Conservation (phyloP, 2,329 filamentous ascomycete genomes). For the Ilyonectria destructans region DNA sequence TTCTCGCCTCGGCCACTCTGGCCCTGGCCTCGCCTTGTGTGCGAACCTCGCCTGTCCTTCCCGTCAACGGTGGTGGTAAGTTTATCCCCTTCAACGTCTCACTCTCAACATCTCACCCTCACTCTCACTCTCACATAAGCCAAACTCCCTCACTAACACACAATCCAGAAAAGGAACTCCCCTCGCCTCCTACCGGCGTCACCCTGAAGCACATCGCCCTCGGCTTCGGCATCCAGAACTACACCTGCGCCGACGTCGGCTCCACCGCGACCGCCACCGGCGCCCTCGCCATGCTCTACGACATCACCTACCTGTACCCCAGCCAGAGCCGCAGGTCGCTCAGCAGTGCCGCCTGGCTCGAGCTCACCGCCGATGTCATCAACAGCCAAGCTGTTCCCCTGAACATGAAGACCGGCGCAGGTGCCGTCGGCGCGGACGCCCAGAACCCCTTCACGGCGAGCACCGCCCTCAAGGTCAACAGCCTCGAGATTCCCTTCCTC, state of each 20-base stretch:
- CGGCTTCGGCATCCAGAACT: conserved; percentile 79
- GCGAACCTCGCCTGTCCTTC: conserved; percentile 52
- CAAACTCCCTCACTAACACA: conserved; percentile 40
- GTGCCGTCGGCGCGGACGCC: conserved; percentile 58
- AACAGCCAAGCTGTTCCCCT: conserved; percentile 63
- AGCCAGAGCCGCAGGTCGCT: conserved; percentile 59
- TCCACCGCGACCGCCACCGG: conserved; percentile 61
- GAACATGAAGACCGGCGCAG: conserved; percentile 57
- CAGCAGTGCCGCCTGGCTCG: conserved; percentile 55
- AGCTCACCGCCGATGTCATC: conserved; percentile 60
- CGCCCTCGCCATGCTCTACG: conserved; percentile 74
- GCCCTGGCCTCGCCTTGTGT: conserved; percentile 50
- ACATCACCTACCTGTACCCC: conserved; percentile 69
- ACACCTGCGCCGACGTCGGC: conserved; percentile 68
- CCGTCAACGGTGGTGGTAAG: conserved; percentile 58
- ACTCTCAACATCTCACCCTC: conserved; percentile 3
- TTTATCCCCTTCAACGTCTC: conserved; percentile 24
- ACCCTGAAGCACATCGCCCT: conserved; percentile 71
- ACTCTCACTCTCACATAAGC: neutral
- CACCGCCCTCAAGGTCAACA: conserved; percentile 57
- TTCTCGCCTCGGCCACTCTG: conserved; percentile 55
- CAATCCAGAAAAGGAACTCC: conserved; percentile 60
- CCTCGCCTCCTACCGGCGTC: conserved; percentile 57
- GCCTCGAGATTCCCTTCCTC: conserved; percentile 61
- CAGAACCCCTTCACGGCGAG: conserved; percentile 62